These are phyloP conservation scores for Hemisphaericaspora subhashii DNA, from an alignment of 1,139 yeast genomes.

Conservation along the genomic window DNA sequence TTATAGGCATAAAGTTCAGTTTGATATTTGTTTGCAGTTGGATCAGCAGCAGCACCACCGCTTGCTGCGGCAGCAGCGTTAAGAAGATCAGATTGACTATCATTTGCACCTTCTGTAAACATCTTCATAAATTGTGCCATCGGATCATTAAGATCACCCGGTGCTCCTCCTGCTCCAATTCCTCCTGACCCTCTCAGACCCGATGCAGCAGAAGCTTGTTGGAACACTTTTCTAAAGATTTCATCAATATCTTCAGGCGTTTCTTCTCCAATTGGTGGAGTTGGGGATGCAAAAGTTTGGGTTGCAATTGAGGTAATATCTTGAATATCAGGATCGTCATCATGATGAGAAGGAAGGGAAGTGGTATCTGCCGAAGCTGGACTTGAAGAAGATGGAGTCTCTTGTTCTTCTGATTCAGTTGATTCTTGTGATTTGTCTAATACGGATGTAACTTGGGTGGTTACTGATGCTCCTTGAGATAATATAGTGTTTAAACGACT, in stretches of 20 bases:
- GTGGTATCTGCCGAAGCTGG: no score
- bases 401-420: no score
- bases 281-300: conserved; percentile 9
- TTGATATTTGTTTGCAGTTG: conserved; percentile 30
- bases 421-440: conserved; percentile 26
- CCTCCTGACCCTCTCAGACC: conserved; percentile 18
- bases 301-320: conserved; percentile 15
- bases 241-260: conserved; percentile 30
- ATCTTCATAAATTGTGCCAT: conserved; percentile 36
- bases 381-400: no score
- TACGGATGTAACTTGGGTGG: conserved; percentile 34
- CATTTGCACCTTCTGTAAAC: conserved; percentile 14
- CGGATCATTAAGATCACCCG: no score
- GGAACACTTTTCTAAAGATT: conserved; percentile 32
- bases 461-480: conserved; percentile 42
- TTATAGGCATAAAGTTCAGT: conserved; percentile 31
- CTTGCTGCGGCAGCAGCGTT: conserved; percentile 6
- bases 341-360: conserved; percentile 12
- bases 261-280: conserved; percentile 12
- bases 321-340: conserved; percentile 37
- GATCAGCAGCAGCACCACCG: conserved; percentile 11
- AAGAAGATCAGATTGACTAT: conserved; percentile 6
- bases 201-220: conserved; percentile 8
- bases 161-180: conserved; percentile 9
- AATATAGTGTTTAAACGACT: conserved; percentile 52